These are phyloP conservation scores for Pyricularia pennisetigena DNA, from an alignment of 2,329 filamentous ascomycete species.

Conservation along the genomic window DNA sequence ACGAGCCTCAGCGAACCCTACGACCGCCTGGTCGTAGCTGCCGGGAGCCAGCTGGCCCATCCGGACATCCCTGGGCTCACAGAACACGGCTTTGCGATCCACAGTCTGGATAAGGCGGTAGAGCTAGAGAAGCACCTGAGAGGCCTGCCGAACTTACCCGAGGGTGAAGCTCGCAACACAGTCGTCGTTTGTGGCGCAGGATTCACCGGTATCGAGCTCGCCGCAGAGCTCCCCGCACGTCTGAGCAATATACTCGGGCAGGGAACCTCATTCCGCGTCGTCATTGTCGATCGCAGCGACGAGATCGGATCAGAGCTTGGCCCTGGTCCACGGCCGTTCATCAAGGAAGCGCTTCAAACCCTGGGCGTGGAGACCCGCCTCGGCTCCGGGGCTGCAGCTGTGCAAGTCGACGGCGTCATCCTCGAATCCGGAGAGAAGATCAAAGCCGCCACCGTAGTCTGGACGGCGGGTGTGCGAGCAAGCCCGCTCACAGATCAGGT, in stretches of 20 bases:
- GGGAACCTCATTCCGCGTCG: conserved; percentile 7
- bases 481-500: conserved; percentile 22
- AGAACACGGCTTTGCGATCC: conserved; percentile 24
- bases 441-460: conserved; percentile 21
- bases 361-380: conserved; percentile 21
- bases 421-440: conserved; percentile 22
- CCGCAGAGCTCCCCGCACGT: conserved; percentile 18
- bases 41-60: conserved; percentile 21
- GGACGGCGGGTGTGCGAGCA: conserved; percentile 25
- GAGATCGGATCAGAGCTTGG: conserved; percentile 23
- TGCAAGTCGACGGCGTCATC: conserved; percentile 16
- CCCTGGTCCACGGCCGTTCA: conserved; percentile 20
- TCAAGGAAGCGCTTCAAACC: conserved; percentile 17
- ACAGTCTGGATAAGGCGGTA: conserved; percentile 16
- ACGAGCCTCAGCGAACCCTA: conserved; percentile 15
- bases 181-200: conserved; percentile 21
- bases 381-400: conserved; percentile 13
- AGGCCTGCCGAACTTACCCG: conserved; percentile 13
- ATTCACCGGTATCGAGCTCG: conserved; percentile 23
- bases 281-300: conserved; percentile 19
- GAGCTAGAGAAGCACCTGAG: conserved; percentile 16
- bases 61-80: conserved; percentile 20
- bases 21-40: conserved; percentile 24
- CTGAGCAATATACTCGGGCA: conserved; percentile 12
- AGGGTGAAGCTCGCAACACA: conserved; percentile 15